These are phyloP conservation scores for Boletus reticuloceps DNA, from an alignment of 768 basidiomycete species.

Conservation along the genomic window DNA sequence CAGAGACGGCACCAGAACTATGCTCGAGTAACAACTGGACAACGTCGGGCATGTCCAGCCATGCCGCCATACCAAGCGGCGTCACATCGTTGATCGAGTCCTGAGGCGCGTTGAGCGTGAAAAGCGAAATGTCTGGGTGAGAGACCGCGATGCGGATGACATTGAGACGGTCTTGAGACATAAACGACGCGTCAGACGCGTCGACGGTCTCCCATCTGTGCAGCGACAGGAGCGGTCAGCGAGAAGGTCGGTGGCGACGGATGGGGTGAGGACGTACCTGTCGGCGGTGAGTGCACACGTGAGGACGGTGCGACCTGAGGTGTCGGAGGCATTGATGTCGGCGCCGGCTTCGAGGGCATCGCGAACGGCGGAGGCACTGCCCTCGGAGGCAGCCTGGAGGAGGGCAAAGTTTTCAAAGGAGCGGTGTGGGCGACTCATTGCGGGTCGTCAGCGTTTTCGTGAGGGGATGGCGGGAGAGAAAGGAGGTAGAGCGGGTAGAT, in stretches of 20 bases:
- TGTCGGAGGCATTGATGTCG: constrained; percentile 66
- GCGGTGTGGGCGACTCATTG: constrained; percentile 37
- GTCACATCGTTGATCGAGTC: constrained; percentile 69
- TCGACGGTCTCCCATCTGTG: constrained; percentile 66
- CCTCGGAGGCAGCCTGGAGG: constrained; percentile 55
- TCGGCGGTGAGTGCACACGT: constrained; percentile 73
- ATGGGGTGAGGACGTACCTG: constrained; percentile 42
- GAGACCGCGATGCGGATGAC: constrained; percentile 54
- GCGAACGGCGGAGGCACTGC: constrained; percentile 52
- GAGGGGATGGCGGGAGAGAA: constrained; percentile 9
- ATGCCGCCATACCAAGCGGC: constrained; percentile 75
- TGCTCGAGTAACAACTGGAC: constrained; percentile 66
- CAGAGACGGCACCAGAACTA: constrained; percentile 59
- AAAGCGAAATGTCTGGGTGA: constrained; percentile 60
- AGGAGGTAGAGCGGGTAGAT: constrained; percentile 16
- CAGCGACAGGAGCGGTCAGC: not conserved
- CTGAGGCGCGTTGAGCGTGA: constrained; percentile 73
- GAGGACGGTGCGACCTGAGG: constrained; percentile 57
- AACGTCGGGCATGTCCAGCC: constrained; percentile 62
- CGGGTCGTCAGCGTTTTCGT: constrained; percentile 33
- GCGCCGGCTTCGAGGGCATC: constrained; percentile 57
- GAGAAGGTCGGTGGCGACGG: constrained; percentile 4
- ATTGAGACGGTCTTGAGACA: constrained; percentile 54
- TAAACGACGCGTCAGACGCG: constrained; percentile 68
- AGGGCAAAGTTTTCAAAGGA: constrained; percentile 43